These are phyloP conservation scores for Sarcodon sp. DNA, from an alignment of 768 basidiomycete genomes.

Conservation along the genomic window DNA sequence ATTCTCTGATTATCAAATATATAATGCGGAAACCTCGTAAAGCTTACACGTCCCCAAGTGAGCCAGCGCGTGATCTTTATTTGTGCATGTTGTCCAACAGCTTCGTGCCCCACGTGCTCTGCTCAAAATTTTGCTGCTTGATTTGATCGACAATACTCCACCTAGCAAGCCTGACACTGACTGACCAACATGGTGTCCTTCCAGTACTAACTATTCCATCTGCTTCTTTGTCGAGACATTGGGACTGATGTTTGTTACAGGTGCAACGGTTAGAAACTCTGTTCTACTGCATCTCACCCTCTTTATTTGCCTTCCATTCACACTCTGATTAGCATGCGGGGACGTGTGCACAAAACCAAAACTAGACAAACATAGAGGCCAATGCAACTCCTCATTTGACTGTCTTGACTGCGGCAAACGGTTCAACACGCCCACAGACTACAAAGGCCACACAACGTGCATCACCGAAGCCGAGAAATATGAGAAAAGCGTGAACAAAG, in stretches of 20 bases:
- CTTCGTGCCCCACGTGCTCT: too few relatives aligned
- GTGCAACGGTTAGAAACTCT: slow-evolving; percentile 10
- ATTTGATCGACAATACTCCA: too few relatives aligned
- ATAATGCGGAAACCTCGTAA: too few relatives aligned
- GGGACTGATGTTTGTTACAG: slow-evolving; percentile 1
- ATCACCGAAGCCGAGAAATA: slow-evolving; percentile 92
- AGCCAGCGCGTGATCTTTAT: too few relatives aligned
- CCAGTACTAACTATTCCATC: too few relatives aligned
- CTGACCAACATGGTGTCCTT: too few relatives aligned
- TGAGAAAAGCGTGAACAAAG: slow-evolving; percentile 77
- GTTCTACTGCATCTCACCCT: neutral
- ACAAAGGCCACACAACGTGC: slow-evolving; percentile 74
- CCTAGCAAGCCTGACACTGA: too few relatives aligned
- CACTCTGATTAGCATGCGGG: slow-evolving; percentile 40
- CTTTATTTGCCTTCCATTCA: neutral
- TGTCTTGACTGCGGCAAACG: slow-evolving; percentile 86
- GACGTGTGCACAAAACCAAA: slow-evolving; percentile 93
- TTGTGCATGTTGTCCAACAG: too few relatives aligned
- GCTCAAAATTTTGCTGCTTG: too few relatives aligned
- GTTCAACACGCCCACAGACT: slow-evolving; percentile 64
- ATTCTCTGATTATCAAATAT: too few relatives aligned
- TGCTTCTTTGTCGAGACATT: neutral
- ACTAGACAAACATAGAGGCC: slow-evolving; percentile 61
- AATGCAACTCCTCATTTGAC: slow-evolving; percentile 59
- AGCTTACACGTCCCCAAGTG: too few relatives aligned